Evolutionary conservation across 371 early-diverging fungal species (phyloP).

Genomic region (Batrachochytrium dendrobatidis): DNA sequence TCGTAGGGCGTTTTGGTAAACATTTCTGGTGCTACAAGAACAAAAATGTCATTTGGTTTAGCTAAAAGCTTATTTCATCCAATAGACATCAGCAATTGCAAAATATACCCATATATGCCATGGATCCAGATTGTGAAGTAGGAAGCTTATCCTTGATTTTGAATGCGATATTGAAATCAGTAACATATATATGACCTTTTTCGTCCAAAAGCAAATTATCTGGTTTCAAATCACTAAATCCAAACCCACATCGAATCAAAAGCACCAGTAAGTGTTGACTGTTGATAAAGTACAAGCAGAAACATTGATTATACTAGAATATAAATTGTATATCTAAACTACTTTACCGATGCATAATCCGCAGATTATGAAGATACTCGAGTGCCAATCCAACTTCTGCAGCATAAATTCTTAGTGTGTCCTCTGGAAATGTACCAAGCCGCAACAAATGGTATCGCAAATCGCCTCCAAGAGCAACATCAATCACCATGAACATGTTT

Average conservation of each 20-base stretch:
- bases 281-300: background rate
- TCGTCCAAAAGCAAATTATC: slow-evolving; percentile 42
- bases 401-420: slow-evolving; percentile 65
- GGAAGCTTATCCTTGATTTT: slow-evolving; percentile 12
- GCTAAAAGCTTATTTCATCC: too few relatives aligned
- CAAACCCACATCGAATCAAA: too few relatives aligned
- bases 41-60: too few relatives aligned
- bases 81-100: too few relatives aligned
- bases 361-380: slow-evolving; percentile 61
- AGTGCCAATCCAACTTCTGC: slow-evolving; percentile 68
- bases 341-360: too few relatives aligned
- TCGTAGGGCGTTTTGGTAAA: too few relatives aligned
- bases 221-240: slow-evolving; percentile 11
- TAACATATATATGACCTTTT: slow-evolving; percentile 40
- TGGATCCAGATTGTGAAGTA: slow-evolving; percentile 36
- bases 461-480: slow-evolving; percentile 48
- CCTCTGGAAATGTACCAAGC: slow-evolving; percentile 55
- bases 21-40: too few relatives aligned
- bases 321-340: background rate
- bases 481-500: slow-evolving; percentile 46
- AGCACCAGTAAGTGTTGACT: too few relatives aligned
- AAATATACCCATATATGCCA: slow-evolving; percentile 65
- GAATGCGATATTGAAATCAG: slow-evolving; percentile 53
- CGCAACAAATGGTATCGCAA: slow-evolving; percentile 36
- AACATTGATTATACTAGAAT: background rate